These are phyloP conservation scores for Baorangia bicolor DNA, from an alignment of 768 basidiomycete genomes.

Conservation along the genomic window DNA sequence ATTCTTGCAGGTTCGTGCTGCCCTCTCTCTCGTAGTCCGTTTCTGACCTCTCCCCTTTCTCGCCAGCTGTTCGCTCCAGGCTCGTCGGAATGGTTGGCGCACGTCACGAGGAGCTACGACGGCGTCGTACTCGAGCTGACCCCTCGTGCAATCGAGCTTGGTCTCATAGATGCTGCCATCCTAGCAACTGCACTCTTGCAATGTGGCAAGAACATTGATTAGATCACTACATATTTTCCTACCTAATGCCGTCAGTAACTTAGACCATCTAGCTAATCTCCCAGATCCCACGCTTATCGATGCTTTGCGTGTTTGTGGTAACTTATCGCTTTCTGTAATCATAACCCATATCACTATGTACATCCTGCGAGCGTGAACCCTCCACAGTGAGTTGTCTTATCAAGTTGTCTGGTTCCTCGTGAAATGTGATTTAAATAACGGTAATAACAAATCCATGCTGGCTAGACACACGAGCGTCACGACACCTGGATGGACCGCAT, in stretches of 20 bases:
- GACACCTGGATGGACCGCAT: conserved; percentile 50
- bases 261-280: background rate
- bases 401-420: background rate
- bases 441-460: conserved; percentile 13
- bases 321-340: background rate
- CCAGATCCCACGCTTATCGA: background rate
- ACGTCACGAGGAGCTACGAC: conserved; percentile 46
- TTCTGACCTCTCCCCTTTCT: background rate
- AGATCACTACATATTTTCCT: background rate
- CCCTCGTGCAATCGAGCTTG: conserved; percentile 51
- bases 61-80: conserved; percentile 48
- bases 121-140: conserved; percentile 55
- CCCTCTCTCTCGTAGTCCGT: background rate
- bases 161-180: conserved; percentile 51
- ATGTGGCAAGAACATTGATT: conserved; percentile 65
- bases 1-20: conserved; percentile 40
- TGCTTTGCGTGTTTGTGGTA: background rate
- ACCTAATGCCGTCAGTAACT: background rate
- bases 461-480: conserved; percentile 15
- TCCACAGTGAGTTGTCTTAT: background rate
- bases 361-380: background rate
- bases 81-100: conserved; percentile 43
- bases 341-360: background rate
- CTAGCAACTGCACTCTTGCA: conserved; percentile 55
- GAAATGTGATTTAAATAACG: conserved; percentile 21